Percentiles rank a stretch among this genome's conserved stretches.
Conservation (phyloP, 73 alveolate genomes). For the Stentor coeruleus region DNA sequence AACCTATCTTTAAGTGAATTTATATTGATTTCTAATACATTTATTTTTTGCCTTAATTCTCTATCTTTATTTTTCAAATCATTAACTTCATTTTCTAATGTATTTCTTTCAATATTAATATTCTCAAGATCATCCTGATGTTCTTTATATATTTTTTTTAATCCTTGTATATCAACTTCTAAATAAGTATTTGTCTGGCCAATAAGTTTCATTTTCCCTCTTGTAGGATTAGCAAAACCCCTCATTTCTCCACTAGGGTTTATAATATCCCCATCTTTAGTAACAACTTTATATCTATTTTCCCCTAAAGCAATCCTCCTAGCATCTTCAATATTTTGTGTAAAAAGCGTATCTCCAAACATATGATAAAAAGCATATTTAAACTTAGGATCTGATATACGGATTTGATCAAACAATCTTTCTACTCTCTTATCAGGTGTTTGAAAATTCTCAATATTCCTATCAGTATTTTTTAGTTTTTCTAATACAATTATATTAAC, state of each 20-base stretch:
- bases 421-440: conserved; percentile 7
- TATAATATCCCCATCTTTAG: conserved; percentile 70
- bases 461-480: conserved; percentile 42
- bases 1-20: no score
- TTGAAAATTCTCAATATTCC: conserved; percentile 26
- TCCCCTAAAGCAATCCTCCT: conserved; percentile 67
- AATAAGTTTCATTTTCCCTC: conserved; percentile 67
- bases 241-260: conserved; percentile 78
- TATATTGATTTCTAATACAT: no score
- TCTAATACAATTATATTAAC: conserved; percentile 64
- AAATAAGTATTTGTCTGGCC: conserved; percentile 41
- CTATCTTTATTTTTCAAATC: conserved; percentile 8
- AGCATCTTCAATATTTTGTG: conserved; percentile 59
- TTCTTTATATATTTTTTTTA: no score
- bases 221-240: conserved; percentile 79
- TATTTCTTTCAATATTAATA: conserved; percentile 34
- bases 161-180: conserved; percentile 34
- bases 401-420: conserved; percentile 50
- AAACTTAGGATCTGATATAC: conserved; percentile 32
- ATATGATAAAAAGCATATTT: conserved; percentile 54
- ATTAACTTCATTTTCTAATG: conserved; percentile 32
- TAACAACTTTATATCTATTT: conserved; percentile 48
- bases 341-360: conserved; percentile 67
- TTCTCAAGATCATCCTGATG: no score
- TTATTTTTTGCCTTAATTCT: neutral